phyloP scores from a whole-genome alignment of 371 early-diverging fungal genomes.

The Nematocida displodere region DNA sequence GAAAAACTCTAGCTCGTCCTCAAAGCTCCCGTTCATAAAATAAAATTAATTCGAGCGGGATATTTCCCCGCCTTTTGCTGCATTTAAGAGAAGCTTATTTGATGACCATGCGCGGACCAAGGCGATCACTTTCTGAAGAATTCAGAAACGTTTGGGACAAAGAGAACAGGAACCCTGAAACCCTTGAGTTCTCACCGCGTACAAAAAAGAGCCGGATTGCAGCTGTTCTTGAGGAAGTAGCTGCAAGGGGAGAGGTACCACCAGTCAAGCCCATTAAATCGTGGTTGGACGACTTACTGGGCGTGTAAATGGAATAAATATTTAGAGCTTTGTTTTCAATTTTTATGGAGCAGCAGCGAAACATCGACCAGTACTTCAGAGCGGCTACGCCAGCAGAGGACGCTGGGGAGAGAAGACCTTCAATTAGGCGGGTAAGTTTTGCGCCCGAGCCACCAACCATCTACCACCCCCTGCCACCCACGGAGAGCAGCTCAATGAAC shows the following conservation, averaged over 20 bases:
- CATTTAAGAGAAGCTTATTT: neutral
- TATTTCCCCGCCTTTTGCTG: conserved; percentile 24
- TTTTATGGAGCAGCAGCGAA: conserved; percentile 13
- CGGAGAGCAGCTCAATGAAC: conserved; percentile 23
- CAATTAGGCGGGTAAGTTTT: conserved; percentile 45
- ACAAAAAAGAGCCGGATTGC: neutral
- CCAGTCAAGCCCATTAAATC: neutral
- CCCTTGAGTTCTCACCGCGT: conserved; percentile 19
- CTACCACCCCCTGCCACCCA: neutral
- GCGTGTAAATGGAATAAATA: neutral
- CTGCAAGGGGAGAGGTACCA: neutral
- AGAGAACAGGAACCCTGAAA: conserved; percentile 40
- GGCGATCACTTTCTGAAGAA: conserved; percentile 39
- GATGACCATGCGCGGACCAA: conserved; percentile 41
- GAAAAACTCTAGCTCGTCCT: conserved; percentile 65
- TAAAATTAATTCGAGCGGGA: conserved; percentile 20
- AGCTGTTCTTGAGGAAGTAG: neutral
- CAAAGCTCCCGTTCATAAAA: conserved; percentile 42
- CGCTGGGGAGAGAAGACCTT: conserved; percentile 34
- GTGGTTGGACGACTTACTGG: conserved; percentile 43
- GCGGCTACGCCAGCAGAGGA: neutral
- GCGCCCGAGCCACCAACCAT: conserved; percentile 32
- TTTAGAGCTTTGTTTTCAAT: neutral
- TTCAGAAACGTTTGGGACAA: conserved; percentile 46
- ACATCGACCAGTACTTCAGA: conserved; percentile 40